A percentile compares a stretch with the other conserved stretches of the same genome.
These are phyloP conservation scores for Agroathelia rolfsii DNA, from an alignment of 1,284 basidiomycete genomes.

Conservation along the genomic window DNA sequence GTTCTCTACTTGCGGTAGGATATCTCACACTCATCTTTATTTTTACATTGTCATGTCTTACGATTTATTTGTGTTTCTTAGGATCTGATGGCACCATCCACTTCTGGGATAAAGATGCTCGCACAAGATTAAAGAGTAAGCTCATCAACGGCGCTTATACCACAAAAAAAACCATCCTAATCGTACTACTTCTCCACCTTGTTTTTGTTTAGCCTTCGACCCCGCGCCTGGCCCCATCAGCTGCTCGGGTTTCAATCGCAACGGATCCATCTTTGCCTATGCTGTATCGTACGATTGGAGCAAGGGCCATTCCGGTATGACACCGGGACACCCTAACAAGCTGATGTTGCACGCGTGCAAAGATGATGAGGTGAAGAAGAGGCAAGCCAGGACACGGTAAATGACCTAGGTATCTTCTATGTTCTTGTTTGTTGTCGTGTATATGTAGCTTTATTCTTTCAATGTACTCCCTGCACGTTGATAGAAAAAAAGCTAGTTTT, in stretches of 20 bases:
- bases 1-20: conserved; percentile 84
- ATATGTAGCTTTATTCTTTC: too few relatives aligned
- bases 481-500: too few relatives aligned
- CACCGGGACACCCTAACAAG: conserved; percentile 73
- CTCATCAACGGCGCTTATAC: too few relatives aligned
- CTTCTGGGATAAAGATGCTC: conserved; percentile 87
- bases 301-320: conserved; percentile 82
- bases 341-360: conserved; percentile 87
- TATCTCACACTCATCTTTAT: conserved; percentile 17
- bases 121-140: conserved; percentile 82
- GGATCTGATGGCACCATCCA: conserved; percentile 74
- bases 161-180: too few relatives aligned
- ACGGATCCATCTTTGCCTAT: conserved; percentile 84
- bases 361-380: conserved; percentile 80
- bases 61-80: conserved; percentile 16
- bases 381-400: too few relatives aligned
- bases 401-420: too few relatives aligned
- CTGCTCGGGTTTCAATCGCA: conserved; percentile 75
- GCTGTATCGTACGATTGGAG: conserved; percentile 86
- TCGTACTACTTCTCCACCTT: not conserved
- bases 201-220: conserved; percentile 62
- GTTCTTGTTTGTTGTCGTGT: too few relatives aligned
- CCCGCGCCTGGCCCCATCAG: conserved; percentile 59
- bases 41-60: conserved; percentile 1
- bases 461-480: too few relatives aligned